phyloP scores from a whole-genome alignment of 2,329 filamentous ascomycete genomes.

The Penicillium sp. region DNA sequence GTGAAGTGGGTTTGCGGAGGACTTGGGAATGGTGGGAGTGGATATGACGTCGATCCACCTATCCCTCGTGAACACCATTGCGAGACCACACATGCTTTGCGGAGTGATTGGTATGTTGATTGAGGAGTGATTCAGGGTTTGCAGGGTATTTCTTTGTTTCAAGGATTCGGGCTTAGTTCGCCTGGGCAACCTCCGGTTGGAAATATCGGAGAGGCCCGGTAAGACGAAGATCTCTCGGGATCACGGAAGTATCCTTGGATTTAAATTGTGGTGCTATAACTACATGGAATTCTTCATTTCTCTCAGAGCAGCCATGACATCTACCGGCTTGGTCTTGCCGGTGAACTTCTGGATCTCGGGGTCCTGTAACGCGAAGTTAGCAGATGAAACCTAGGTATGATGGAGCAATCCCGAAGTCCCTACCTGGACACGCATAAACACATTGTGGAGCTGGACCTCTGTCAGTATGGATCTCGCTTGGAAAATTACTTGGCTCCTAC shows the following conservation, averaged over 20 bases:
- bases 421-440: conserved; percentile 86
- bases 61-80: background rate
- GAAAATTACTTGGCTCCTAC: conserved; percentile 41
- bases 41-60: conserved; percentile 26
- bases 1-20: conserved; percentile 10
- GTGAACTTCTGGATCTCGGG: conserved; percentile 77
- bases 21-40: conserved; percentile 9
- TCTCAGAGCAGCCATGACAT: conserved; percentile 77
- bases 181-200: background rate
- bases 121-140: too few relatives aligned
- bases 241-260: background rate
- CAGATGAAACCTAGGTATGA: too few relatives aligned
- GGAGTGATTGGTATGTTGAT: too few relatives aligned
- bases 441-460: conserved; percentile 70
- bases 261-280: conserved; percentile 8
- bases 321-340: conserved; percentile 69
- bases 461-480: background rate
- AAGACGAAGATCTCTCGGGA: conserved; percentile 10
- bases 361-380: conserved; percentile 50
- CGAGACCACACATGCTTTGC: too few relatives aligned
- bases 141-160: background rate
- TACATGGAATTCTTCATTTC: conserved; percentile 69
- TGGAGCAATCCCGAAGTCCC: conserved; percentile 36
- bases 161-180: background rate
- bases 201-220: background rate